Percentiles rank a stretch among this genome's conserved stretches.
These are phyloP conservation scores for Sonneratia caseolaris DNA, from an alignment of 345 rosid species.

Conservation along the genomic window DNA sequence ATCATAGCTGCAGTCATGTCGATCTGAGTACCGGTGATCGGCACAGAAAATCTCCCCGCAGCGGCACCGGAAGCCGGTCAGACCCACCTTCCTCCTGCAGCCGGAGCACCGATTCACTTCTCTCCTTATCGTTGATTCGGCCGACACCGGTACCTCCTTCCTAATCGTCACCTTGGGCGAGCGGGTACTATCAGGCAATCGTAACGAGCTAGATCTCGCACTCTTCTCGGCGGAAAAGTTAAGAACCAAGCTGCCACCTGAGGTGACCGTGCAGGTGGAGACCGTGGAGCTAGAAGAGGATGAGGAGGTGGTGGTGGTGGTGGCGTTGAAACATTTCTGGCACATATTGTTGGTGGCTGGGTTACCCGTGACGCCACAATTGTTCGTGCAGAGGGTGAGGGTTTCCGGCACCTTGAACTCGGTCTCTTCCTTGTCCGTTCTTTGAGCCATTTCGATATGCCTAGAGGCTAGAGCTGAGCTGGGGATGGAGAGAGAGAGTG, in stretches of 20 bases:
- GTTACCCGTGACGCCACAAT: constrained; percentile 77
- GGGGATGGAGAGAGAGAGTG: not conserved
- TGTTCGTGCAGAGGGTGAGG: constrained; percentile 57
- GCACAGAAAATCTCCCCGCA: constrained; percentile 90
- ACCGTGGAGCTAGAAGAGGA: constrained; percentile 6
- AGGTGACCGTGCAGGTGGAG: not conserved
- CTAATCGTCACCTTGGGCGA: constrained; percentile 11
- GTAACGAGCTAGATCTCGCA: constrained; percentile 42
- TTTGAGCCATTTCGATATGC: constrained; percentile 49
- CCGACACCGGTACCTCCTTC: constrained; percentile 7
- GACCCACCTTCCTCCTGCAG: constrained; percentile 72
- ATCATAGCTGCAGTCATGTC: constrained; percentile 89
- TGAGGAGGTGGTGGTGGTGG: constrained; percentile 30
- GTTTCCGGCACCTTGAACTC: constrained; percentile 88
- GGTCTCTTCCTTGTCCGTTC: constrained; percentile 89
- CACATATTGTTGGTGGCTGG: constrained; percentile 20
- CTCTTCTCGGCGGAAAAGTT: constrained; percentile 34
- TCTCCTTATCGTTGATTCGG: constrained; percentile 28
- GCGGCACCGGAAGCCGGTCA: constrained; percentile 95
- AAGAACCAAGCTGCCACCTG: constrained; percentile 20
- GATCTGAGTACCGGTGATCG: constrained; percentile 89
- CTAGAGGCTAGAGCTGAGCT: too few relatives aligned
- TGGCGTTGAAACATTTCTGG: constrained; percentile 83
- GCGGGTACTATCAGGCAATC: constrained; percentile 20
- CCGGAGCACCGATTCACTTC: constrained; percentile 84